Percentiles rank a stretch among this genome's conserved stretches.
These are phyloP conservation scores for Scedosporium boydii DNA, from an alignment of 2,329 filamentous ascomycete genomes.

Conservation along the genomic window DNA sequence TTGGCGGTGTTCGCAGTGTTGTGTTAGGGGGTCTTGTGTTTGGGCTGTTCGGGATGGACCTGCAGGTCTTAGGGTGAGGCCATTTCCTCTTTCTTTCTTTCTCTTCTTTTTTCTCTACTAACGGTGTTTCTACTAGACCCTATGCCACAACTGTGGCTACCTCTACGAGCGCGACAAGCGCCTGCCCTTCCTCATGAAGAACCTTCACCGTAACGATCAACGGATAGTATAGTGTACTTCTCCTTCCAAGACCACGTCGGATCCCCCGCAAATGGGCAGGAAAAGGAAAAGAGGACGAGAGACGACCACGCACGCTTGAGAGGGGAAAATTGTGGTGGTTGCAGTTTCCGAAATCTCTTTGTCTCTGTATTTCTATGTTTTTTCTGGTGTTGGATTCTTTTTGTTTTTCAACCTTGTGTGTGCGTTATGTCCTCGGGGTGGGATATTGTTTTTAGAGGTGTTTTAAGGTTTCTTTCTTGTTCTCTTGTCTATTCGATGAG, in stretches of 20 bases:
- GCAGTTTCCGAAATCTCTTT: background rate
- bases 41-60: constrained; percentile 95
- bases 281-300: background rate
- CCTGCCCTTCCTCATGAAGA: constrained; percentile 48
- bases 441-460: no score
- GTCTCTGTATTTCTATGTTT: background rate
- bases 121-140: constrained; percentile 42
- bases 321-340: background rate
- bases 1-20: constrained; percentile 86
- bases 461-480: no score
- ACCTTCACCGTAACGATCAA: constrained; percentile 25
- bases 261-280: no score
- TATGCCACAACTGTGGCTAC: constrained; percentile 90
- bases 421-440: no score
- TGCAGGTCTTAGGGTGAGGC: constrained; percentile 65
- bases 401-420: background rate
- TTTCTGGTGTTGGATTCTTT: background rate
- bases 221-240: constrained; percentile 18
- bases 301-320: background rate
- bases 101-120: constrained; percentile 11
- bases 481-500: no score
- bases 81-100: constrained; percentile 8
- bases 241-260: no score
- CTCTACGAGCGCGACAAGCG: constrained; percentile 80
- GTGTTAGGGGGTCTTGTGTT: constrained; percentile 78